Evolutionary conservation across 495 filamentous ascomycete genomes (phyloP).

Genomic region (Talaromyces proteolyticus): DNA sequence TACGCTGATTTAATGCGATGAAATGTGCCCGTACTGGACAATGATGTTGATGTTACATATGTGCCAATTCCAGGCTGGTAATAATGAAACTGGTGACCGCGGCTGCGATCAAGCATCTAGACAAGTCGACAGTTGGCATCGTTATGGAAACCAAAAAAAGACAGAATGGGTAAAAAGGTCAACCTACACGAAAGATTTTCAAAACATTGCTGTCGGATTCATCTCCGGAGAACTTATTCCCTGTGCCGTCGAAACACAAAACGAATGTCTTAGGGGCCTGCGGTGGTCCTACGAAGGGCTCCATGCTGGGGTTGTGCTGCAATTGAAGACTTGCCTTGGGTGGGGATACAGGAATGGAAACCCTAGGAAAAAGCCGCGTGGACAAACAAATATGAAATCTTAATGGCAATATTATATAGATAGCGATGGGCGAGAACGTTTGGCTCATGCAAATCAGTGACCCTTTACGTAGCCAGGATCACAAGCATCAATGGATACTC

Average conservation of each 20-base stretch:
- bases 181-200: constrained; percentile 67
- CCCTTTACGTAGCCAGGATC: too few species aligned
- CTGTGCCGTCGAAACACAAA: constrained; percentile 86
- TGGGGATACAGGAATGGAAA: background rate
- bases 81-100: constrained; percentile 39
- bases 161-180: background rate
- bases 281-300: constrained; percentile 10
- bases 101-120: constrained; percentile 50
- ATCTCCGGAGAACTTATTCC: constrained; percentile 79
- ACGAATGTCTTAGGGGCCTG: constrained; percentile 51
- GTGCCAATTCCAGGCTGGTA: constrained; percentile 74
- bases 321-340: background rate
- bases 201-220: constrained; percentile 83
- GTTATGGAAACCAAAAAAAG: background rate
- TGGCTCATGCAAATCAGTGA: background rate
- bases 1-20: constrained; percentile 70
- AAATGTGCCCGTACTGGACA: constrained; percentile 58
- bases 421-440: background rate
- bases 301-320: constrained; percentile 1
- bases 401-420: too few species aligned
- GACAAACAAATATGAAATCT: too few species aligned
- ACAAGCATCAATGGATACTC: background rate
- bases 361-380: background rate
- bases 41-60: constrained; percentile 62
- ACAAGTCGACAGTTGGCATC: background rate